Percentiles rank a stretch among this genome's conserved stretches.
phyloP scores from a whole-genome alignment of 495 filamentous ascomycete genomes.

The Neurospora sp. region DNA sequence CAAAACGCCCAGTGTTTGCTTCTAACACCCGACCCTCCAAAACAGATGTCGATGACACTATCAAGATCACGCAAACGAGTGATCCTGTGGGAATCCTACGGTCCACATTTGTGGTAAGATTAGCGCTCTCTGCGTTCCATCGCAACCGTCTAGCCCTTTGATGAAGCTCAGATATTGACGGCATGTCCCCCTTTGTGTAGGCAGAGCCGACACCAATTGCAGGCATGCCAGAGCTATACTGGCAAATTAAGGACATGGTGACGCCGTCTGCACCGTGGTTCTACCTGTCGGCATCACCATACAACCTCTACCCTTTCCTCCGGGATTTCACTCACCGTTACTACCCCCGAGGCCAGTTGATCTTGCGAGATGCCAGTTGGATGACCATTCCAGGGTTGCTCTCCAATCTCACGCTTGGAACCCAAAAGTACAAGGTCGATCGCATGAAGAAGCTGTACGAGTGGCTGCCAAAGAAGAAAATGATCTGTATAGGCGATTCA shows the following conservation, averaged over 20 bases:
- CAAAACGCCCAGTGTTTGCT: background rate
- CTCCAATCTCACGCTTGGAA: constrained; percentile 67
- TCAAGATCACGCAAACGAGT: constrained; percentile 80
- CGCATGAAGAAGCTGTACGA: constrained; percentile 64
- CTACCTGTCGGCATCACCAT: constrained; percentile 89
- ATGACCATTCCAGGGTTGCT: constrained; percentile 75
- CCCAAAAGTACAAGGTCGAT: constrained; percentile 77
- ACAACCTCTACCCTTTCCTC: constrained; percentile 91
- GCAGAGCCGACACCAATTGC: constrained; percentile 50
- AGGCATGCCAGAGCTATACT: constrained; percentile 82
- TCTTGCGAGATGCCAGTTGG: constrained; percentile 82
- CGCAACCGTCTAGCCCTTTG: background rate
- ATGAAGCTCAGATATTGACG: background rate
- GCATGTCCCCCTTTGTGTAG: constrained; percentile 5
- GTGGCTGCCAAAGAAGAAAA: constrained; percentile 67
- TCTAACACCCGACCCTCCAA: background rate
- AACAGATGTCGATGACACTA: constrained; percentile 86
- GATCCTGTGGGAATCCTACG: constrained; percentile 68
- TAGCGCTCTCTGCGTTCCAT: background rate
- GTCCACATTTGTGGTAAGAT: constrained; percentile 65
- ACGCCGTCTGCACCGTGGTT: constrained; percentile 65
- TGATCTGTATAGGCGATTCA: constrained; percentile 80
- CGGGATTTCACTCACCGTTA: constrained; percentile 54
- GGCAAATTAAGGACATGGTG: constrained; percentile 42
- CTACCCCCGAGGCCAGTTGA: constrained; percentile 68